Evolutionary conservation across 2,329 filamentous ascomycete genomes (phyloP), one percentile per base, ranked within the genome.

Genomic region (Sclerotinia minor): DNA sequence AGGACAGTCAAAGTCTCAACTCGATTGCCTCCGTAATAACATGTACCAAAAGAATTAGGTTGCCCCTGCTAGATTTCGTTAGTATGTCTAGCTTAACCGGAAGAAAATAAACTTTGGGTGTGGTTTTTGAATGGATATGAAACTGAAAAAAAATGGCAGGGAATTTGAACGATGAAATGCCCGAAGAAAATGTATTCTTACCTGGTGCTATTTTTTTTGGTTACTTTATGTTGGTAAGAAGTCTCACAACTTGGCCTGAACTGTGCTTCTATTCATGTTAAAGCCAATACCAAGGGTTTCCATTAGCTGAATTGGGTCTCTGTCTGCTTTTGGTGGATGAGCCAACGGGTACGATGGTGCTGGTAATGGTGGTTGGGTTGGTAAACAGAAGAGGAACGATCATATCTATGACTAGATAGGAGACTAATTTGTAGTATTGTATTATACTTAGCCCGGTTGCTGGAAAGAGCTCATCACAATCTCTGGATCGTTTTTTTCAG

Each of bases 291-390:
- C n/a, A 21, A 32, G 13, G 32, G 21, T 50, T n/a, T 61, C 59
- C 21, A 61, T 35, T 13, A 50, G 59, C 7, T 50, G 45, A 0
- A 50, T 47, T 50, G 59, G 35, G 59, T 38, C 38, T 35, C 29
- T n/a, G 50, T 44, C 15, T 61, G 59, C 15, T 50, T 61, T 26
- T 61, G 55, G 50, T 29, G 55, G 32, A 38, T 35, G 55, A 35
- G 65, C 57, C 38, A 67, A 53, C n/a, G 13, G 11, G 38, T 38
- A 11, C 38, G 11, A 15, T 1, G 73, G 73, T 24, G 74, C 73
- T 35, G 71, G 67, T 5, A 76, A 55, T 24, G 72, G 72, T n/a
- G 72, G 38, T 49, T 73, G 72, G n/a, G 38, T 49, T 73, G 72
- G n/a, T 71, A 70, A 35, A 52, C 53, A n/a, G 45, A 57, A 11